Evolutionary conservation across 2,329 filamentous ascomycete species (phyloP).

Genomic region (Didymella exigua): DNA sequence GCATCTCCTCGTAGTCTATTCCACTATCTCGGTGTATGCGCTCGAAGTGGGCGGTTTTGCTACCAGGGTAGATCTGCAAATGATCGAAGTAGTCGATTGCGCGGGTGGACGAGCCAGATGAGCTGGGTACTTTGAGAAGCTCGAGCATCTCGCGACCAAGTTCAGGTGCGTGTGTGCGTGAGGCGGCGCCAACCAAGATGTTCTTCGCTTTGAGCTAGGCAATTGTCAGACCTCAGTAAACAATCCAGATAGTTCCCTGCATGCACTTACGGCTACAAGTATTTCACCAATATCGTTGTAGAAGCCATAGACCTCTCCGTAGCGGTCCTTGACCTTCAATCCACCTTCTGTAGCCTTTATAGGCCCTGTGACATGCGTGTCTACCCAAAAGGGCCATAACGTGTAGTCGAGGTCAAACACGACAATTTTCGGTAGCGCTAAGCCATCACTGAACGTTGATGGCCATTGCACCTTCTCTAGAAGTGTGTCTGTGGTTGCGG

Average conservation of each 20-base stretch:
- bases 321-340: slow-evolving; percentile 58
- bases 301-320: slow-evolving; percentile 55
- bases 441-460: slow-evolving; percentile 66
- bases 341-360: slow-evolving; percentile 59
- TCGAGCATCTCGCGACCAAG: slow-evolving; percentile 81
- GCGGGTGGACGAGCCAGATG: slow-evolving; percentile 54
- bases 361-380: slow-evolving; percentile 84
- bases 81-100: slow-evolving; percentile 62
- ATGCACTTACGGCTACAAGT: slow-evolving; percentile 41
- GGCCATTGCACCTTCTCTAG: slow-evolving; percentile 51
- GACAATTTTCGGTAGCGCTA: slow-evolving; percentile 79
- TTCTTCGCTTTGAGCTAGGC: slow-evolving; percentile 51
- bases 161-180: slow-evolving; percentile 78
- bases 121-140: slow-evolving; percentile 66
- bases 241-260: fast-evolving
- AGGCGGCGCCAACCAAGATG: slow-evolving; percentile 73
- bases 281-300: slow-evolving; percentile 54
- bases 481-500: slow-evolving; percentile 43
- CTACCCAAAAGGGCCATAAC: slow-evolving; percentile 98
- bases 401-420: slow-evolving; percentile 98
- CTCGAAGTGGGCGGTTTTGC: slow-evolving; percentile 85
- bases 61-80: slow-evolving; percentile 71
- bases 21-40: slow-evolving; percentile 72
- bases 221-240: background rate
- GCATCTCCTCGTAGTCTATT: slow-evolving; percentile 78